A percentile compares a stretch with the other conserved stretches of the same genome.
These are phyloP conservation scores for Setaria viridis DNA, from an alignment of 202 grass and related monocot species.

Conservation along the genomic window DNA sequence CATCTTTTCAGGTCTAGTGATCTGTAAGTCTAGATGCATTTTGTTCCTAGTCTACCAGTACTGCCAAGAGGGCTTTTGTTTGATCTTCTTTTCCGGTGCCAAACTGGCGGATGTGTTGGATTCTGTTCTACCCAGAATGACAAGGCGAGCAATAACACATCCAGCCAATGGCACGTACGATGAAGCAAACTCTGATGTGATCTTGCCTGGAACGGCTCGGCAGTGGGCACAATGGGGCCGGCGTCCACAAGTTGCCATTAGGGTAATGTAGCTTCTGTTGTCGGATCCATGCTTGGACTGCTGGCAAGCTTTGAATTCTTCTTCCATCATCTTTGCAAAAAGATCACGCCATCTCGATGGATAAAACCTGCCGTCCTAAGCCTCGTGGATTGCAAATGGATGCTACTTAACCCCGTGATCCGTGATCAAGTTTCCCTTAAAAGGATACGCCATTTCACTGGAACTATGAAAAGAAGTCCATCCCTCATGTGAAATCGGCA, in stretches of 20 bases:
- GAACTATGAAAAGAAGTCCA: neutral
- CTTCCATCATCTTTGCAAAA: neutral
- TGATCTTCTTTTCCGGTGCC: neutral
- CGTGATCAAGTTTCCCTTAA: neutral
- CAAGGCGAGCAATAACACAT: neutral
- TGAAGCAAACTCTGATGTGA: constrained; percentile 21
- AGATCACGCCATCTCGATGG: neutral
- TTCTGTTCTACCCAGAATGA: neutral
- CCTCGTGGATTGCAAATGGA: neutral
- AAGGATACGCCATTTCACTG: neutral
- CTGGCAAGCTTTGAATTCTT: neutral
- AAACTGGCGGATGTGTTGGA: neutral
- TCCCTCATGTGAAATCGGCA: too few species aligned
- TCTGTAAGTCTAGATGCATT: neutral
- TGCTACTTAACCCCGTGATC: neutral
- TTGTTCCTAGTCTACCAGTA: constrained; percentile 14
- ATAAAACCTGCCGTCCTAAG: too few species aligned
- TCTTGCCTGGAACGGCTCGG: neutral
- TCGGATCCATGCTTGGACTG: neutral
- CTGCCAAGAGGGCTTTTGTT: neutral
- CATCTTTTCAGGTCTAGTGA: neutral
- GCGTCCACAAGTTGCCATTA: neutral
- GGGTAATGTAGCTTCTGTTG: neutral
- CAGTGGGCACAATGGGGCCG: neutral
- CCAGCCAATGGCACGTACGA: constrained; percentile 4